These are phyloP conservation scores for Trametes polyzona DNA, from an alignment of 1,284 basidiomycete species.

Conservation along the genomic window DNA sequence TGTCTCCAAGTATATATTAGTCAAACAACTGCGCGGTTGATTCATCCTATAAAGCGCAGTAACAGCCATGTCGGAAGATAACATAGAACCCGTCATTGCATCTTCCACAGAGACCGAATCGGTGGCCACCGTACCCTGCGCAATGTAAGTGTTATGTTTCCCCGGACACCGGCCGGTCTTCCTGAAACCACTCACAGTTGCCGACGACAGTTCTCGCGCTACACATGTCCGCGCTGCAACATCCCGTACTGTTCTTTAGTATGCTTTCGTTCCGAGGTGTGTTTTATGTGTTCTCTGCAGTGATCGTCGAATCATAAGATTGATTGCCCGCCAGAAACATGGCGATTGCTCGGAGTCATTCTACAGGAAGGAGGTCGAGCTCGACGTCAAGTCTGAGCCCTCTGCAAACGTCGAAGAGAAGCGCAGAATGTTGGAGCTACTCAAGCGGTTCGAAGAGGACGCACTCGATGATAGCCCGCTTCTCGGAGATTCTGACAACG, in stretches of 20 bases:
- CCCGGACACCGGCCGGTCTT: neutral
- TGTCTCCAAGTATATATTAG: too few species aligned
- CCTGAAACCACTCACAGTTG: conserved; percentile 53
- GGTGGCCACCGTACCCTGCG: conserved; percentile 38
- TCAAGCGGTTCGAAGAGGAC: conserved; percentile 73
- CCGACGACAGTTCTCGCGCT: conserved; percentile 72
- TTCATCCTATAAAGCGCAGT: neutral
- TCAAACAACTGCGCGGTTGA: too few species aligned
- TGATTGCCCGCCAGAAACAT: conserved; percentile 54
- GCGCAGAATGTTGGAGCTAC: conserved; percentile 65
- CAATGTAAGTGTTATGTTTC: conserved; percentile 38
- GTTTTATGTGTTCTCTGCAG: conserved; percentile 22
- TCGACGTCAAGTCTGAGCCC: conserved; percentile 57
- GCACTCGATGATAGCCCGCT: conserved; percentile 41
- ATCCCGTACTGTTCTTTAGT: conserved; percentile 76
- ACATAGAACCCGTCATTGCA: conserved; percentile 15
- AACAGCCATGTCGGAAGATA: conserved; percentile 1
- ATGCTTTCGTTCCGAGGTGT: conserved; percentile 76
- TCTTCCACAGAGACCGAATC: conserved; percentile 18
- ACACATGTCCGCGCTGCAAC: conserved; percentile 82
- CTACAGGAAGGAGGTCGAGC: conserved; percentile 71
- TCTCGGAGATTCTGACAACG: conserved; percentile 39
- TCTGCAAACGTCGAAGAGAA: conserved; percentile 59
- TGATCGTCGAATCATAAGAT: neutral
- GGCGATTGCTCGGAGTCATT: conserved; percentile 75